These are phyloP conservation scores for Cladophialophora immunda DNA, from an alignment of 2,329 filamentous ascomycete genomes.

Conservation along the genomic window DNA sequence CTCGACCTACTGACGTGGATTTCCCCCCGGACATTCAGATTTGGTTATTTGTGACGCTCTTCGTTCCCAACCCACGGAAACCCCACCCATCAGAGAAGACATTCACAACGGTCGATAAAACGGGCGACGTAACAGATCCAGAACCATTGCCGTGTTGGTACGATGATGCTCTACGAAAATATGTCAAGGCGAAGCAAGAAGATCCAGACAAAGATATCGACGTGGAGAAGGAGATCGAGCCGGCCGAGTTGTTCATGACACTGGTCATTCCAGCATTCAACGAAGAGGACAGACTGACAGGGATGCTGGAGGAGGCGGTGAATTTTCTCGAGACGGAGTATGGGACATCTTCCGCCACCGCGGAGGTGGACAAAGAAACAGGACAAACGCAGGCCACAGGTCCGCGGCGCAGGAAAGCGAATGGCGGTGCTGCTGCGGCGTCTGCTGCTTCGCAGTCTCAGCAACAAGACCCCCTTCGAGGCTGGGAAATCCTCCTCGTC, in stretches of 20 bases:
- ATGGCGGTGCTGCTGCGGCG: constrained; percentile 65
- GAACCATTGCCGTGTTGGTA: constrained; percentile 84
- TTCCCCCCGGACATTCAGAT: constrained; percentile 54
- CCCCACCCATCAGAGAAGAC: constrained; percentile 81
- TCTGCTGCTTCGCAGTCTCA: constrained; percentile 68
- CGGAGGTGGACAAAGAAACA: constrained; percentile 7
- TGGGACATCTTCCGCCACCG: constrained; percentile 57
- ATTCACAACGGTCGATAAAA: constrained; percentile 77
- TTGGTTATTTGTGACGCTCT: constrained; percentile 73
- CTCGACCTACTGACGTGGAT: constrained; percentile 14
- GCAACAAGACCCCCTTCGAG: constrained; percentile 64
- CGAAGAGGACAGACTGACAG: constrained; percentile 81
- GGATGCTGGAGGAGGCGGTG: constrained; percentile 90
- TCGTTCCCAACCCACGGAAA: constrained; percentile 82
- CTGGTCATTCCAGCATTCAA: constrained; percentile 97
- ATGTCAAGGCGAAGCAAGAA: constrained; percentile 56
- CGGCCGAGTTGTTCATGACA: constrained; percentile 83
- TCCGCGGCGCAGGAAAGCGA: constrained; percentile 46
- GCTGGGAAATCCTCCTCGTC: constrained; percentile 93
- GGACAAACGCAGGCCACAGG: constrained; percentile 64
- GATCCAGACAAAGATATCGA: constrained; percentile 42
- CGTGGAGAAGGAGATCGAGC: constrained; percentile 65
- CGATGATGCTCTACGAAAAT: constrained; percentile 72
- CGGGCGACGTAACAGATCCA: constrained; percentile 64
- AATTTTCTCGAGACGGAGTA: constrained; percentile 82